Base-by-base conservation (phyloP, 2,329 filamentous ascomycete species). In the Fusarium sp. region DNA sequence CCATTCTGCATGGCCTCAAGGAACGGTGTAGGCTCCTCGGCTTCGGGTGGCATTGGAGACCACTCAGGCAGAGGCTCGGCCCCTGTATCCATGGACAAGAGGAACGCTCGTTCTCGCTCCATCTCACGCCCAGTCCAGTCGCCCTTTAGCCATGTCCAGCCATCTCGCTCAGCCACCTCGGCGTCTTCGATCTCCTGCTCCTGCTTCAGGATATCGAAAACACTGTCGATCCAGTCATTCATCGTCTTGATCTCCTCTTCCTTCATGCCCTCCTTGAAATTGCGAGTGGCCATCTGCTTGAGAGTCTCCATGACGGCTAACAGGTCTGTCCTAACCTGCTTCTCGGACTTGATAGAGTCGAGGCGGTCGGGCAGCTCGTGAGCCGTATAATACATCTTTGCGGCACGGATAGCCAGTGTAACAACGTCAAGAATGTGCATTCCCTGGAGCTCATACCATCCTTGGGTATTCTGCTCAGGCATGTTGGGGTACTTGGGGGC, bases 321-420 rank as follows among this genome's bases (percentile, higher is more conserved):
- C 8, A 98, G 80, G 70, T 98, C 94, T 46, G 90, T 83, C 38
- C 95, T 88, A 43, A 99, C 90, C 65, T 91, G 85, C 62, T 90
- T 91, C 75, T 99, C 95, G 1, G 92, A 88, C 76, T 92, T 93
- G 77, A 98, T 96, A 26, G 90, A 81, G 71, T 95, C 92, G 15
- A 98, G 81, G 34, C 91, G 88, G 68, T 95, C 90, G 2, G 93
- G 92, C 49, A 93, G 85, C 71, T 96, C 91, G 74, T 98, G 95
- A 5, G 92, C 86, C 0, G 93, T 97, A 77, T 99, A 98, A 79
- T 98, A 99, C 70, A 96, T 89, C 78, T 96, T 97, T 47, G 95
- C 95, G 1, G 94, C 93, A 48, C 93, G 88, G 67, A 99, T 98
- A n/a, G 94, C 94, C 49, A 98, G 83, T 1, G 95, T 99, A 73